Percentiles rank a stretch among this genome's conserved stretches.
These are phyloP conservation scores for Lachancea fermentati DNA, from an alignment of 805 yeast genomes.

Conservation along the genomic window DNA sequence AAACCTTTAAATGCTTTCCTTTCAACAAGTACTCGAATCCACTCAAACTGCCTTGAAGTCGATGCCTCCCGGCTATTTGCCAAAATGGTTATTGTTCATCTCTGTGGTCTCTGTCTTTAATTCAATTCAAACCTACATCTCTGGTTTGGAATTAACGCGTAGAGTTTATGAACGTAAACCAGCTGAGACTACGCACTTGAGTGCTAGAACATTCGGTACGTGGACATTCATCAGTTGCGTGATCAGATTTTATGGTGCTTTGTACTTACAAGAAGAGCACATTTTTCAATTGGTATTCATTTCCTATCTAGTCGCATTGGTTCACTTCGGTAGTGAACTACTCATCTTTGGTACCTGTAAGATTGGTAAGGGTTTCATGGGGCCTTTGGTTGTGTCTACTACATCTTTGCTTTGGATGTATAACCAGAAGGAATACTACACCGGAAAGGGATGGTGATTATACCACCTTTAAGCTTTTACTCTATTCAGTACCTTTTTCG, in stretches of 20 bases:
- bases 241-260: constrained; percentile 84
- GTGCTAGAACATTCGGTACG: constrained; percentile 97
- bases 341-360: constrained; percentile 69
- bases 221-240: constrained; percentile 90
- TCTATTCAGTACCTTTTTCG: too few species aligned
- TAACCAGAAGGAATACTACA: constrained; percentile 59
- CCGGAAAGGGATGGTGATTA: constrained; percentile 26
- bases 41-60: constrained; percentile 20
- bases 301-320: constrained; percentile 75
- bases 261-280: constrained; percentile 59
- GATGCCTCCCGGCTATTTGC: constrained; percentile 50
- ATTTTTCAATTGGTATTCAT: constrained; percentile 74
- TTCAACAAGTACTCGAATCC: constrained; percentile 32
- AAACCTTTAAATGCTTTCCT: constrained; percentile 30
- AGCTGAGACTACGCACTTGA: constrained; percentile 53
- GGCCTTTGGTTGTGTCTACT: constrained; percentile 81
- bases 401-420: constrained; percentile 79
- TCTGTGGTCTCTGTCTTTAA: constrained; percentile 91
- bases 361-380: constrained; percentile 81
- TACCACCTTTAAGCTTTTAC: too few species aligned
- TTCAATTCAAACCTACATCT: constrained; percentile 76
- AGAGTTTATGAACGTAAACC: constrained; percentile 71
- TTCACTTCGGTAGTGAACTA: constrained; percentile 84
- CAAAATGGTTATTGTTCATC: constrained; percentile 74
- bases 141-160: constrained; percentile 69